Evolutionary conservation across 2,329 filamentous ascomycete species (phyloP).

Genomic region (Neodidymelliopsis sp.): DNA sequence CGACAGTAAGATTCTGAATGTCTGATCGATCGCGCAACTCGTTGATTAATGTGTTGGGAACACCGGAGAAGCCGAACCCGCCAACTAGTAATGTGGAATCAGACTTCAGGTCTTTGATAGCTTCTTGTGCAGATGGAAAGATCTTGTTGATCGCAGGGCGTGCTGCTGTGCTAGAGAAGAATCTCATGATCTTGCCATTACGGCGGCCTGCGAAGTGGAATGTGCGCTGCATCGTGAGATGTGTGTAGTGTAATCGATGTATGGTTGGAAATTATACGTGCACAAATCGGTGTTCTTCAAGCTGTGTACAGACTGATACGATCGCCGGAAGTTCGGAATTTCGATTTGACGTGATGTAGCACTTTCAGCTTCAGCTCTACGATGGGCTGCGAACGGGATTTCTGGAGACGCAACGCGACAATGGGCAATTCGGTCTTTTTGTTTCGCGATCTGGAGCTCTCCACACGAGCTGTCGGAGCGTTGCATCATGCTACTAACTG

Average conservation of each 20-base stretch:
- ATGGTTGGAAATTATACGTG: not conserved
- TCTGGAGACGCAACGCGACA: conserved; percentile 9
- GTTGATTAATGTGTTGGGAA: conserved; percentile 51
- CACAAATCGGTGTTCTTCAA: not conserved
- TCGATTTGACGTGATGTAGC: not conserved
- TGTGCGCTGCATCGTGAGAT: conserved; percentile 43
- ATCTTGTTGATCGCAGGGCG: conserved; percentile 51
- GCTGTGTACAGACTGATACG: not conserved
- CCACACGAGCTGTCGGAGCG: conserved; percentile 40
- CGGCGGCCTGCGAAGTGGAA: conserved; percentile 45
- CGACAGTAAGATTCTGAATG: conserved; percentile 66
- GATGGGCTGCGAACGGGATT: conserved; percentile 1
- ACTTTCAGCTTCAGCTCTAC: conserved; percentile 4
- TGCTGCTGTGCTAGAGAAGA: conserved; percentile 43
- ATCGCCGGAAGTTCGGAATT: not conserved
- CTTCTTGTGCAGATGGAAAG: conserved; percentile 48
- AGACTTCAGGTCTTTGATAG: conserved; percentile 50
- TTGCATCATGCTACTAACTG: conserved; percentile 35
- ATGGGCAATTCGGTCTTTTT: conserved; percentile 28
- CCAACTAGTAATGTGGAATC: conserved; percentile 48
- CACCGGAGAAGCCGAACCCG: conserved; percentile 50
- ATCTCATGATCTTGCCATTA: conserved; percentile 41
- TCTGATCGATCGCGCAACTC: conserved; percentile 47
- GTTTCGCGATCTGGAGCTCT: conserved; percentile 36
- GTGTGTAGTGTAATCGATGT: not conserved